Evolutionary conservation across 2,329 filamentous ascomycete species (phyloP).

Genomic region (Sporothrix pallida): DNA sequence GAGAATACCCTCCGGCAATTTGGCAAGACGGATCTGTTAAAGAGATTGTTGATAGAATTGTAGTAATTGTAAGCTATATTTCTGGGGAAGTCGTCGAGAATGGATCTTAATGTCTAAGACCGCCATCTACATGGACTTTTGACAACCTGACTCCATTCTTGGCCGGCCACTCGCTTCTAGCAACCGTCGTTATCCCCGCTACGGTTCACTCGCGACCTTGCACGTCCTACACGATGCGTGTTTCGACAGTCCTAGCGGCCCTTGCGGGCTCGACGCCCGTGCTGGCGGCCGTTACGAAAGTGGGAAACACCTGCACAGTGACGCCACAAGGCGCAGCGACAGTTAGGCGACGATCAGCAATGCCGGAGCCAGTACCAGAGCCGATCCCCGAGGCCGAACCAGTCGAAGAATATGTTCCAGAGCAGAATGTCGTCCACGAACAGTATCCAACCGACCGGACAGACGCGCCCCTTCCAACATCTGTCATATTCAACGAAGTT

Average conservation of each 20-base stretch:
- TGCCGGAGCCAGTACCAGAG: neutral
- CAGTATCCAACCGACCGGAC: slow-evolving; percentile 8
- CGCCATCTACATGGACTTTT: neutral
- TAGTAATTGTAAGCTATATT: neutral
- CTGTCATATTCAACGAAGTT: slow-evolving; percentile 9
- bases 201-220: too few species aligned
- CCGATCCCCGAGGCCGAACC: neutral
- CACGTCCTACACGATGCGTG: neutral
- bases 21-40: neutral
- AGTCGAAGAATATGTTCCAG: neutral
- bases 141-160: neutral
- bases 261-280: neutral
- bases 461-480: neutral
- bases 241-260: neutral
- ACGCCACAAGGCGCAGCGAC: neutral
- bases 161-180: neutral
- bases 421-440: neutral
- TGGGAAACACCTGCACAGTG: slow-evolving; percentile 9
- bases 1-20: neutral
- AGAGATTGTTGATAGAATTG: neutral
- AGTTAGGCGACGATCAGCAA: neutral
- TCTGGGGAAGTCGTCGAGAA: neutral
- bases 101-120: neutral
- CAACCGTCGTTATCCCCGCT: neutral
- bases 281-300: neutral